Base-by-base conservation (phyloP, 495 filamentous ascomycete species). In the Trichoderma asperelloides region DNA sequence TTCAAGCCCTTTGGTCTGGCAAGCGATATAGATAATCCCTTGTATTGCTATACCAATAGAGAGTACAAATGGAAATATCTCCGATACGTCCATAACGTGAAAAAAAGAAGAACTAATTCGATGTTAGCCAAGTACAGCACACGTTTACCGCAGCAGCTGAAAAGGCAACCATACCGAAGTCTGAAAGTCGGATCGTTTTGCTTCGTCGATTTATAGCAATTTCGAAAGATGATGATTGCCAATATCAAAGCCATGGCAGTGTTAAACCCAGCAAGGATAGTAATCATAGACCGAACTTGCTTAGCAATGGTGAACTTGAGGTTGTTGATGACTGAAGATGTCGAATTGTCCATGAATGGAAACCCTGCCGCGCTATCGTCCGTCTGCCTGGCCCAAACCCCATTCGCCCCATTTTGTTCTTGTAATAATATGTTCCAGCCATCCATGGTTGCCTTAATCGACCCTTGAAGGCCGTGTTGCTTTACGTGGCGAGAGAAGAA, bases 201-300 rank as follows among this genome's bases (percentile, higher is more conserved):
- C 73, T 71, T 79, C 65, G 72, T 71, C 67, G 71, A 72, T 33
- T 72, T 71, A 66, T 82, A 81, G 47, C 73, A 72, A 37, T 82
- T 78, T 65, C 77, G 76, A 37, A 79, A 65, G 41, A 83, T 82
- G 8, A 80, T 78, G 33, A 77, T 69, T 33, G 78, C 79, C 6
- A 78, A 79, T 57, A 78, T 78, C 63, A 79, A 77, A 62, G 80
- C 80, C 18, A 80, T 78, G 41, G 80, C 70, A 16, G 78, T 77
- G 70, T 83, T 83, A 71, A 83, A 81, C 39, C 73, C 69, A 62
- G 80, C 77, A 40, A 83, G 75, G 45, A 81, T 80, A 65, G 82
- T 80, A 45, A 78, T 81, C 41, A 79, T 81, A 11, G 77, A 80
- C 63, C 80, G 74, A 72, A 81, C 78, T 40, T 80, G 82, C 67